These are phyloP conservation scores for Quercus dentata DNA, from an alignment of 306 rosid species.

Conservation along the genomic window DNA sequence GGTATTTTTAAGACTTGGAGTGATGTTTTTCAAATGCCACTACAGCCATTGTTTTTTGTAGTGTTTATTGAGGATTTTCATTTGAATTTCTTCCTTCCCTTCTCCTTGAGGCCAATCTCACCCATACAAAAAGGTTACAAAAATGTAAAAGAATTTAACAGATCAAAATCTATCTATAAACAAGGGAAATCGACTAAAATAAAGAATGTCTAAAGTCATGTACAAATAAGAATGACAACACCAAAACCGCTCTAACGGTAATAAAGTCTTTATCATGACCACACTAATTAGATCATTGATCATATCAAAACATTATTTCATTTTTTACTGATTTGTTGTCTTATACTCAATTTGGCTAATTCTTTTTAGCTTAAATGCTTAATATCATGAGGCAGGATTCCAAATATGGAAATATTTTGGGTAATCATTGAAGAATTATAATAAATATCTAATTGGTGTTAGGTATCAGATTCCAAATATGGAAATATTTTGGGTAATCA, in stretches of 20 bases:
- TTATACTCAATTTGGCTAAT: not conserved
- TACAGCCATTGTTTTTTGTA: too few relatives aligned
- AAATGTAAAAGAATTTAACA: too few relatives aligned
- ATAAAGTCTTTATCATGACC: not conserved
- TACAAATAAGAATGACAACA: not conserved
- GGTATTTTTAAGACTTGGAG: too few relatives aligned
- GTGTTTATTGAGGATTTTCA: too few relatives aligned
- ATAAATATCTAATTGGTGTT: not conserved
- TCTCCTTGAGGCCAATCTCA: too few relatives aligned
- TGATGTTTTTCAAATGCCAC: too few relatives aligned
- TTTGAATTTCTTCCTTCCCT: too few relatives aligned
- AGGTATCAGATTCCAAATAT: not conserved
- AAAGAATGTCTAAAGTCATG: not conserved
- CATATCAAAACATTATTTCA: not conserved
- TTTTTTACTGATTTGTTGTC: not conserved
- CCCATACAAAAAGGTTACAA: too few relatives aligned
- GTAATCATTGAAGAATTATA: slow-evolving; percentile 7
- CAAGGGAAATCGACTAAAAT: not conserved
- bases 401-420: not conserved
- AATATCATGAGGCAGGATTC: not conserved
- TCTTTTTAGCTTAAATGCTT: not conserved
- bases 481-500: not conserved
- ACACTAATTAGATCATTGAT: too few relatives aligned
- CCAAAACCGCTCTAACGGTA: not conserved
- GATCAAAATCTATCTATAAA: too few relatives aligned